Evolutionary conservation across 1,284 basidiomycete genomes (phyloP), one percentile per base, ranked within the genome.

Genomic region (Apiotrichum laibachii): DNA sequence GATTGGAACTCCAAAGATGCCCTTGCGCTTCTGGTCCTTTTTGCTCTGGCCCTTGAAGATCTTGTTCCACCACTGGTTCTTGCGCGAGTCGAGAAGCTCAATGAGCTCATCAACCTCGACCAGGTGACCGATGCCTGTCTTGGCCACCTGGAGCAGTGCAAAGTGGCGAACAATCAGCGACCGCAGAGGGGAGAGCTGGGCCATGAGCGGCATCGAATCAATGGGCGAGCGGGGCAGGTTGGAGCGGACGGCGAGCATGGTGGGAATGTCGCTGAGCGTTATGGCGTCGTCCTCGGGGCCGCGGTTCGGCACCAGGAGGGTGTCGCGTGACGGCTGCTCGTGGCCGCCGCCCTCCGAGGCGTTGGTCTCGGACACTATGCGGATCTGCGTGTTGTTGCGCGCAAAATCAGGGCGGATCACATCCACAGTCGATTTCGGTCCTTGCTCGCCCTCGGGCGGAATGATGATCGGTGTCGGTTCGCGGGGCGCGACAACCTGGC

Each of bases 1-100:
- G 60, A 99, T 83, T 7, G 92, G 92, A 56, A 98, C 86, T 53
- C 91, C 88, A 76, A 99, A 99, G 35, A 95, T 88, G 64, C 93
- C 85, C 78, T 95, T 95, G 81, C 90, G 90, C 83, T 92, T 92
- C 64, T 86, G 83, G 73, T 89, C 89, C 70, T 80, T 79, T 82
- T 96, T 93, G 70, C 92, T 88, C 62, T 86, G 85, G 49, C 85
- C 85, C 77, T 98, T 97, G 82, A 99, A 98, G 37, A 97, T 77
- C 79, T 94, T 93, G 68, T 91, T 90, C 94, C 94, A 99, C 80
- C 97, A 97, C 39, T 90, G 90, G 66, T 86, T 88, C 82, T 96
- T 97, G 81, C 96, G 90, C 42, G 82, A 83, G 77, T 98, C 94
- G 47, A 99, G 86, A 71, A 97, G 81, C 75, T 99, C 96, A 67